Evolutionary conservation across 2,329 filamentous ascomycete genomes (phyloP), one percentile per base, ranked within the genome.

Genomic region (Venturia nashicola): DNA sequence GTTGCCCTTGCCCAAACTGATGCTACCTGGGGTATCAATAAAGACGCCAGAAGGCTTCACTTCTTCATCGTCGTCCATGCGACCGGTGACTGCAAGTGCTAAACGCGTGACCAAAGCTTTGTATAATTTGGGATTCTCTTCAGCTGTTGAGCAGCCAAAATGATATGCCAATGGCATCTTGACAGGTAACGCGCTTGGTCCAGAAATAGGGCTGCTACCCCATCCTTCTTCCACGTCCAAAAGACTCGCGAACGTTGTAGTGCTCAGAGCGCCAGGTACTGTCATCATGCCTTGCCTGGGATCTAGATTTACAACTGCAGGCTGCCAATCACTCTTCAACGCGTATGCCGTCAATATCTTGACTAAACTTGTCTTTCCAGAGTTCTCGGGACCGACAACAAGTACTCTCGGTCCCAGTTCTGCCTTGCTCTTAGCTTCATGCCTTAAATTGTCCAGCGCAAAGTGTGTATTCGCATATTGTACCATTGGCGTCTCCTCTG

Each of bases 111-210:
- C 78, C 66, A 97, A 77, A 14, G 86, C 83, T 71, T 85, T 88
- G 77, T 89, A 97, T 54, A 93, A 76, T 42, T 79, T 82, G 0
- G 83, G 80, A 66, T 91, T 88, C 61, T 91, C 88, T 68, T 91
- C 87, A 0, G 90, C 83, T 66, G 81, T 85, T 62, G 84, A 81
- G 67, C 88, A 79, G 18, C 94, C 93, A 73, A 90, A 96, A 75
- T 91, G 90, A 72, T 96, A 96, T 36, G 93, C 91, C 63, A 99
- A 78, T 5, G 94, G 94, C 69, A 96, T 80, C 78, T 97, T 97
- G 62, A 96, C 90, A 0, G 93, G 92, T 20, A 96, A 86, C 0
- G 86, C 84, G 69, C 88, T 94, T 0, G 94, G 92, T 0, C 93
- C 94, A 68, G 89, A 95, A 70, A 92, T 96, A 0, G 93, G 92